Base-by-base conservation (phyloP, 345 rosid species). In the Nephelium lappaceum region DNA sequence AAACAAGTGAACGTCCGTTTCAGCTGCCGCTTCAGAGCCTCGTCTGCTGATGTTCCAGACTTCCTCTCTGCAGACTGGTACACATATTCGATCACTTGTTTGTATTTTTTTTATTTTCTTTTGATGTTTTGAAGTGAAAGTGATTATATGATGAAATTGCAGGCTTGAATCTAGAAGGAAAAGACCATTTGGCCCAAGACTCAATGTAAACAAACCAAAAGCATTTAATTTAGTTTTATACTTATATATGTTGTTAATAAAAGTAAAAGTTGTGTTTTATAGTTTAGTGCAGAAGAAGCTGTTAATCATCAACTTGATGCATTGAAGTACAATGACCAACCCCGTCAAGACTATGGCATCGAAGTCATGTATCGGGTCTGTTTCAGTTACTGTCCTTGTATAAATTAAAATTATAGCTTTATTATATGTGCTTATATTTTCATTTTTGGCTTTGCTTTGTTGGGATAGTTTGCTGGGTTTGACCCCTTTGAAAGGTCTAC, bases 401-500 rank as follows among this genome's bases (percentile, higher is more conserved):
- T 55, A 19, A 24, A 51, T 16, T 24, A 47, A 41, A 39, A 27
- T 53, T 31, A 18, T 68, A 55, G 47, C 36, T 77, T 7, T 72
- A 74, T 7, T 72, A 74, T 42, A 67, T 4, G 15, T 24, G 8
- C 42, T 76, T 72, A 8, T 7, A 45, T 45, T 45, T 45, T 45
- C 11, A 45, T 45, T 69, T 58, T 77, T 69, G 6, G 21, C 45
- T 45, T 70, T 78, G 83, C 43, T 65, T 67, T 43, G 23, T 27
- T 11, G 12, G 4, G 77, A 57, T 87, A 93, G 99, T 93, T 95
- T 87, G 98, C 99, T 77, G 98, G 99, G 78, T 93, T 95, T 49
- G 99, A 95, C 81, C 99, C 98, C 24, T 93, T 93, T 71, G 98
- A 93, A 86, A 91, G 99, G 78, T 95, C 98, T 0, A 87, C 93